phyloP scores from a whole-genome alignment of 495 filamentous ascomycete genomes.

The Penicillium subrubescens region DNA sequence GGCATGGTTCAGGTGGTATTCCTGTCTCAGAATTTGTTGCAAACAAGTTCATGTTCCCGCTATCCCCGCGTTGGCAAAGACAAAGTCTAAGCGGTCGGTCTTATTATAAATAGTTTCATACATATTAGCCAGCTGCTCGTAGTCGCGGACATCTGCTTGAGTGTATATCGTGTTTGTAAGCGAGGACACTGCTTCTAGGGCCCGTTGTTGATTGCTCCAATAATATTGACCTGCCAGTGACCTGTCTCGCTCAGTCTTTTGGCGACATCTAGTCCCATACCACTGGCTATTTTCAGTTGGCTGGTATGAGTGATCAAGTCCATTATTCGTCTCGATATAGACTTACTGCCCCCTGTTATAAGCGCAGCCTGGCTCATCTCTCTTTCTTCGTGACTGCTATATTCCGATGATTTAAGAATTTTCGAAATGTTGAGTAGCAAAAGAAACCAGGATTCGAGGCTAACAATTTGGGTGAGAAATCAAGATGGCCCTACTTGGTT shows the following conservation, averaged over 20 bases:
- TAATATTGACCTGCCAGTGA: conserved; percentile 24
- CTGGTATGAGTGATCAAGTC: not conserved
- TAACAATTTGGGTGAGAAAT: too few relatives aligned
- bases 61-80: conserved; percentile 30
- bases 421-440: too few relatives aligned
- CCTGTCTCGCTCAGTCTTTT: conserved; percentile 9
- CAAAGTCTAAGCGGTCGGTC: conserved; percentile 22
- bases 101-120: conserved; percentile 17
- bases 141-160: conserved; percentile 20
- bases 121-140: conserved; percentile 9
- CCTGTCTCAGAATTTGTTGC: conserved; percentile 7
- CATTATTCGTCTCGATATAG: not conserved
- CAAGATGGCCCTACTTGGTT: too few relatives aligned
- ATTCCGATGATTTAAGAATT: too few relatives aligned
- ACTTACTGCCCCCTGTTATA: not conserved
- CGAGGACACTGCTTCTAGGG: conserved; percentile 4
- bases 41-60: conserved; percentile 25
- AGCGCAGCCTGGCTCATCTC: not conserved
- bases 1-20: conserved; percentile 22
- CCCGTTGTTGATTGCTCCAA: conserved; percentile 21
- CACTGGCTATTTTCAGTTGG: conserved; percentile 16
- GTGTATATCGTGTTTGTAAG: conserved; percentile 14
- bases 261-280: conserved; percentile 28
- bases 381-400: too few relatives aligned
- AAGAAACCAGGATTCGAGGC: too few relatives aligned